Evolutionary conservation across 768 basidiomycete genomes (phyloP), one percentile per base, ranked within the genome.

Genomic region (Hortiboletus flavorubellus): DNA sequence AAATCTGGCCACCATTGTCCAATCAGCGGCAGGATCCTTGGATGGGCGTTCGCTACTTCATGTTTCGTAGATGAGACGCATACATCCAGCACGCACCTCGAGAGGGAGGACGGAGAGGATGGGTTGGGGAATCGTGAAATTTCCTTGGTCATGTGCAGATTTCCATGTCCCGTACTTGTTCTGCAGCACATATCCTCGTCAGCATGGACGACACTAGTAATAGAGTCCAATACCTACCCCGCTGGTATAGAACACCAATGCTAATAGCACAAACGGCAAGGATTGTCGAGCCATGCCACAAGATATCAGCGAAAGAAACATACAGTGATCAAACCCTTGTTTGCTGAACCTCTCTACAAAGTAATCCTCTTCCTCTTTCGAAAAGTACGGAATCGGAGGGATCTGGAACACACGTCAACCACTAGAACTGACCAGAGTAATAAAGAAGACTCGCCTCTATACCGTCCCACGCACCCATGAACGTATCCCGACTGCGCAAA

Each of bases 291-390:
- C 21, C 15, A 16, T 18, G 41, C 37, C 21, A 29, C 26, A 1
- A 9, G 10, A 21, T 12, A 30, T 41, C 8, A 12, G 8, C 11
- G 6, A 1, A 47, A 30, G 31, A n/a, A 12, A 72, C 85, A 23
- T 59, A 89, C 89, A 86, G 53, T 82, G 64, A 48, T 74, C 71
- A 61, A 89, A 89, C 0, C 83, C 82, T 59, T 82, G 83, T 10
- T 72, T 71, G 39, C 64, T 63, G 59, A 81, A 89, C 58, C 84
- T 81, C 48, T 86, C 77, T 0, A 88, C 78, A 55, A 87, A 81
- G 62, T 89, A 89, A 60, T 85, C 80, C 61, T 90, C 88, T 66
- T 90, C 85, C 10, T 79, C 78, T 0, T 62, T 41, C 0, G 78
- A 76, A 42, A 89, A 78, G 68, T 84, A 89, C 0, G 82, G 79